These are phyloP conservation scores for Venturiaceae sp. DNA, from an alignment of 2,329 filamentous ascomycete species.

Conservation along the genomic window DNA sequence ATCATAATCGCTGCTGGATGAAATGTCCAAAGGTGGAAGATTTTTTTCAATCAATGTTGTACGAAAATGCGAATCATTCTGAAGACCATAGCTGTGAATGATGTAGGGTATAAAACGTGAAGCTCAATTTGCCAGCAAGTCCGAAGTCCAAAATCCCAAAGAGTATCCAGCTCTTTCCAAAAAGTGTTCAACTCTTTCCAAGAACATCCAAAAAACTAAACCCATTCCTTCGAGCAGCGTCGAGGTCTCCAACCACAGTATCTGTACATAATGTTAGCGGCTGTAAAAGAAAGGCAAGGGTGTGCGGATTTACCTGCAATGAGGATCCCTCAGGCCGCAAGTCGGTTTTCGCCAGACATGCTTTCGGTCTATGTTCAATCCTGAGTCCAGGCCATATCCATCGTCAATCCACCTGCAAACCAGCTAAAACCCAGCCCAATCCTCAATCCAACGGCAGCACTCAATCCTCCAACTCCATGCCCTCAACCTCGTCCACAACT, in stretches of 20 bases:
- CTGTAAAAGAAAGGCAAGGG: background rate
- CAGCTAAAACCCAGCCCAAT: background rate
- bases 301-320: background rate
- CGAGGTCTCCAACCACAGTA: too few species aligned
- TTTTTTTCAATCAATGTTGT: background rate
- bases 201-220: too few species aligned
- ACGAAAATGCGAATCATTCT: background rate
- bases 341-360: background rate
- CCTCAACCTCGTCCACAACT: background rate
- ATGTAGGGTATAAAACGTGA: background rate
- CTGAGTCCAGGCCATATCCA: too few species aligned
- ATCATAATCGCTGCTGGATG: too few species aligned
- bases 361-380: background rate
- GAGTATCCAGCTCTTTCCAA: background rate
- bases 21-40: too few species aligned
- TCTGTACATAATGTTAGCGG: background rate
- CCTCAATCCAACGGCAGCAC: too few species aligned
- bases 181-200: too few species aligned
- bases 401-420: background rate
- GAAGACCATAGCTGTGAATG: background rate
- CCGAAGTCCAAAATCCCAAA: background rate
- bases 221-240: too few species aligned
- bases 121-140: background rate
- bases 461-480: background rate
- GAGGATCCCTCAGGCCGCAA: background rate